These are phyloP conservation scores for Aspergillus saccharolyticus DNA, from an alignment of 495 filamentous ascomycete species.

Conservation along the genomic window DNA sequence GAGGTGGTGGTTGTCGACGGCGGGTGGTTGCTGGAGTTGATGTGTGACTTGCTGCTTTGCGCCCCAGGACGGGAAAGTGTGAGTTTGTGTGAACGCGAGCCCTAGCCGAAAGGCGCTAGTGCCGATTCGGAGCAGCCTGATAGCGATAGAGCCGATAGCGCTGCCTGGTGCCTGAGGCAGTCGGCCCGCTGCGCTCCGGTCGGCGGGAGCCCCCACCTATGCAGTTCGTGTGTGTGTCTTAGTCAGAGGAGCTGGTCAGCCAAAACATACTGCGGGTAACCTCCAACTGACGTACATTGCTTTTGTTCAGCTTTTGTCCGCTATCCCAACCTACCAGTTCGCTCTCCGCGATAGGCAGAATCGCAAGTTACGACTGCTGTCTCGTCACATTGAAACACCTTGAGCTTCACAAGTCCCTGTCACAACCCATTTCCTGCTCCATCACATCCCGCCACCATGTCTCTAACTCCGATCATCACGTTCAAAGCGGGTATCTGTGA, in stretches of 20 bases:
- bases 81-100: slow-evolving; percentile 35
- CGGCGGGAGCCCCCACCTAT: slow-evolving; percentile 12
- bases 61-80: slow-evolving; percentile 30
- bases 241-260: slow-evolving; percentile 5
- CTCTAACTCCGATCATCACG: slow-evolving; percentile 78
- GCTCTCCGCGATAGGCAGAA: too few species aligned
- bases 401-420: background rate
- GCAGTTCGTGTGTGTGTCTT: slow-evolving; percentile 10
- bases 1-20: slow-evolving; percentile 40
- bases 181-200: slow-evolving; percentile 8
- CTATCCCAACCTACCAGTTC: background rate
- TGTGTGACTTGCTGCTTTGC: slow-evolving; percentile 26
- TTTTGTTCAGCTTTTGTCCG: slow-evolving; percentile 4
- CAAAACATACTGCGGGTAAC: slow-evolving; percentile 7
- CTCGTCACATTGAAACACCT: background rate
- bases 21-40: slow-evolving; percentile 45
- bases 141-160: slow-evolving; percentile 10
- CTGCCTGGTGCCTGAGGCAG: slow-evolving; percentile 17
- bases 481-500: slow-evolving; percentile 96
- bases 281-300: slow-evolving; percentile 37
- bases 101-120: slow-evolving; percentile 38
- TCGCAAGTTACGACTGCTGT: background rate
- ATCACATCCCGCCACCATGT: slow-evolving; percentile 49
- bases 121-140: slow-evolving; percentile 20
- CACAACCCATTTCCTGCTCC: background rate